Conservation (phyloP, 2,329 filamentous ascomycete species). For the Fusarium nelsonii region DNA sequence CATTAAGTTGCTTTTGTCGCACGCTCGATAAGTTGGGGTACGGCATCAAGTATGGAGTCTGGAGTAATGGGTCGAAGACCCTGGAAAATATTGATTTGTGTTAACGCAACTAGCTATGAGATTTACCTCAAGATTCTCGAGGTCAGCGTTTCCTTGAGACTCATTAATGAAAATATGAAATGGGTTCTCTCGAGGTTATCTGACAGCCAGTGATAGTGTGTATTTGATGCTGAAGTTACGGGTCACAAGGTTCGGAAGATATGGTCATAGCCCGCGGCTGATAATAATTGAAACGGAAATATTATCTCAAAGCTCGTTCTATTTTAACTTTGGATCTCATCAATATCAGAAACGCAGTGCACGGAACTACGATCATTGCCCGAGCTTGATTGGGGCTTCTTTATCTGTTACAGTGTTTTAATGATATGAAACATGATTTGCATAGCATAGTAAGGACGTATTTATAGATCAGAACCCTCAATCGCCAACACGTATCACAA, state of each 20-base stretch:
- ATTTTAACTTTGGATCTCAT: background rate
- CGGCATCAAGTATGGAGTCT: constrained; percentile 34
- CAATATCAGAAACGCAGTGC: background rate
- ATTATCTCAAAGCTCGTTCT: background rate
- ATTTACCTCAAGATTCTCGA: background rate
- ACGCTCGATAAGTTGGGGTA: constrained; percentile 4
- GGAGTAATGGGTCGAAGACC: constrained; percentile 34
- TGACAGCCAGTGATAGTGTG: too few species aligned
- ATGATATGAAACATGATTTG: constrained; percentile 8
- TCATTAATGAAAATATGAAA: background rate
- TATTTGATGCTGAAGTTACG: background rate
- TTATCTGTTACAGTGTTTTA: constrained; percentile 1
- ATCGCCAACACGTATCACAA: background rate
- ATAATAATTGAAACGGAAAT: background rate
- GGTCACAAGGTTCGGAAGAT: background rate
- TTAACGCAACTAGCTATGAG: background rate
- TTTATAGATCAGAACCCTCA: background rate
- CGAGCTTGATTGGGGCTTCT: background rate
- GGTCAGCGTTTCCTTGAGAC: background rate
- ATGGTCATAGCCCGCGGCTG: background rate
- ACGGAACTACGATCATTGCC: background rate
- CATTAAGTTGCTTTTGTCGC: background rate
- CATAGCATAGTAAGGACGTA: background rate
- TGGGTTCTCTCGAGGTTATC: background rate
- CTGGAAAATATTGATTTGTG: constrained; percentile 11